Base-by-base conservation (phyloP, 1,139 yeast species). In the Citeromyces hawaiiensis region DNA sequence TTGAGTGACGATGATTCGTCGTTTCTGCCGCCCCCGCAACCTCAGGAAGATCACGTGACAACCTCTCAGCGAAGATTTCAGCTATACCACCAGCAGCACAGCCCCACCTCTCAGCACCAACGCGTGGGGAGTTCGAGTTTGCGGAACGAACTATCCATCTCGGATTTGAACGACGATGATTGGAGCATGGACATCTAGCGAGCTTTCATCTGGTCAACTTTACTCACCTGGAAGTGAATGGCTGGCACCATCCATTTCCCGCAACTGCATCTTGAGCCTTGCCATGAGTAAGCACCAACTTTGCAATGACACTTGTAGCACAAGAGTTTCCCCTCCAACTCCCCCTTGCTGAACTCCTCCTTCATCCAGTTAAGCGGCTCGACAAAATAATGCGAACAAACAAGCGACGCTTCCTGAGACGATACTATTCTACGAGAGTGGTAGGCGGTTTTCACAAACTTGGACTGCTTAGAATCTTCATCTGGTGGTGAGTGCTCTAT, bases 211-310 rank as follows among this genome's bases (percentile, higher is more conserved):
- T 72, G 74, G 54, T 88, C 96, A 4, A 85, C 91, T 54, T 85
- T 83, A 3, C 88, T 80, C 34, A 79, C 64, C 55, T 80, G 91
- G 39, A 91, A 57, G 55, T 83, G 87, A 44, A 93, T 71, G 1
- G 95, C 94, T 0, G 99, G 98, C 4, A 86, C 72, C 66, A 91
- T 79, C 99, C 99, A 91, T 50, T 75, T 75, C 2, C 97, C 96
- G 60, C 99, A 91, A 42, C 94, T 77, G 56, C 99, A 91, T 48
- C 94, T 66, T 4, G 88, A 76, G 0, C 99, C 99, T 54, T 79
- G 83, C 99, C 99, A 91, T 46, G 81, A 76, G 54, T 87, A 91
- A 0, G 87, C 88, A 4, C 98, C 98, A 2, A 81, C 72, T 57
- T 81, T 82, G n/a, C 83, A 67, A 4, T 66, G 63, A 61, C 99